Conservation (phyloP, 331 rosid genomes). For the Erythrophleum ivorense region DNA sequence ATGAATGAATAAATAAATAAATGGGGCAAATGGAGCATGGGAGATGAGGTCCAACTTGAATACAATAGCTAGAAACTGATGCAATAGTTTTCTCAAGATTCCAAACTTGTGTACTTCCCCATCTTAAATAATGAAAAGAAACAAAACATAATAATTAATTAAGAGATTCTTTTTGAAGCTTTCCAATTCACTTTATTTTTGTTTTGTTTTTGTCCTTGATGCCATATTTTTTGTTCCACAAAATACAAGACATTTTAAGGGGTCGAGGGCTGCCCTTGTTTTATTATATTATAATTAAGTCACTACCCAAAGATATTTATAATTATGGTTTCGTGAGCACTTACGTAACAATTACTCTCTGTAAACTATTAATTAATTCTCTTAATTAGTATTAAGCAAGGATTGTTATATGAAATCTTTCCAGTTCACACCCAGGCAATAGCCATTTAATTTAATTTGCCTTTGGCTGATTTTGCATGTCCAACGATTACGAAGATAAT, state of each 20-base stretch:
- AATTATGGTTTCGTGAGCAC: constrained; percentile 43
- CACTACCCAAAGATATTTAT: constrained; percentile 13
- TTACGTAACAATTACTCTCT: constrained; percentile 23
- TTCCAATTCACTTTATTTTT: constrained; percentile 11
- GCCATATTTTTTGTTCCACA: constrained; percentile 42
- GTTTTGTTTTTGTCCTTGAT: constrained; percentile 36
- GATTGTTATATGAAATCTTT: not conserved
- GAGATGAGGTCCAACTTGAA: constrained; percentile 13
- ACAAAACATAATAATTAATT: constrained; percentile 38
- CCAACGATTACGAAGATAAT: not conserved
- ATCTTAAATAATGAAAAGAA: constrained; percentile 24
- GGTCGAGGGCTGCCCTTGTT: constrained; percentile 54
- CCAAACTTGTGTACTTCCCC: constrained; percentile 36
- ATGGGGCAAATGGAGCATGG: not conserved
- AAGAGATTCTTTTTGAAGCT: constrained; percentile 3
- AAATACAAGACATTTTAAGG: constrained; percentile 36
- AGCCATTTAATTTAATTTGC: not conserved
- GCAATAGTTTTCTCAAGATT: constrained; percentile 44
- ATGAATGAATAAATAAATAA: not conserved
- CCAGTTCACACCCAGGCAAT: not conserved
- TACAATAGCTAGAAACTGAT: not conserved
- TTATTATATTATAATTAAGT: constrained; percentile 18
- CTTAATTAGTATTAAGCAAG: not conserved
- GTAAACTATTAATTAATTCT: not conserved
- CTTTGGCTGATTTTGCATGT: not conserved